These are phyloP conservation scores for Sherardia arvensis DNA, from an alignment of 257 asterid genomes.

Conservation along the genomic window DNA sequence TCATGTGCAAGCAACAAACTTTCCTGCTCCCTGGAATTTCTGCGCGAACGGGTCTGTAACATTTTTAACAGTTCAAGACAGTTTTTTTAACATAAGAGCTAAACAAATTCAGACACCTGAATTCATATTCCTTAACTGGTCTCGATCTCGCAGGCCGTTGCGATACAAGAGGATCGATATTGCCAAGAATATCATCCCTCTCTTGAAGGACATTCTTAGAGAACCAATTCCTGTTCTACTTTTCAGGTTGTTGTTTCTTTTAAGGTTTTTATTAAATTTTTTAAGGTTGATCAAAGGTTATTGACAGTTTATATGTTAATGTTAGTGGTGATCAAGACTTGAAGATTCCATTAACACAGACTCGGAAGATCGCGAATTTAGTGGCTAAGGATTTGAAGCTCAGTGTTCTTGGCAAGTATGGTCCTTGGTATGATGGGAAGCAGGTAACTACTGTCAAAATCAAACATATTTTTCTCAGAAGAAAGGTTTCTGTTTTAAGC, in stretches of 20 bases:
- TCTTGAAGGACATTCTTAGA: slow-evolving; percentile 15
- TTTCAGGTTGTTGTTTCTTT: slow-evolving; percentile 18
- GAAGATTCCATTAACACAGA: slow-evolving; percentile 20
- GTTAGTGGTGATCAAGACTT: slow-evolving; percentile 27
- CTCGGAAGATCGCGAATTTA: slow-evolving; percentile 14
- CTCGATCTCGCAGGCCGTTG: slow-evolving; percentile 12
- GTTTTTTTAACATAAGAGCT: too few relatives aligned
- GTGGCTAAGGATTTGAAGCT: slow-evolving; percentile 15
- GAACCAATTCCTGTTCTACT: slow-evolving; percentile 14
- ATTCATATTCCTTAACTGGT: not conserved
- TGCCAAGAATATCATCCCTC: slow-evolving; percentile 11
- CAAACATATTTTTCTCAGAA: not conserved
- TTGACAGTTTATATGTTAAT: not conserved
- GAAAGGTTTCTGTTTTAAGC: not conserved
- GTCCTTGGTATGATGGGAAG: slow-evolving; percentile 26
- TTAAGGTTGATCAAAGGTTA: not conserved
- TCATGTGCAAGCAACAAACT: slow-evolving; percentile 13
- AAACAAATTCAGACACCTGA: not conserved
- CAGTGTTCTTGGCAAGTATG: slow-evolving; percentile 9
- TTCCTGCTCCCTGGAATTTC: slow-evolving; percentile 13
- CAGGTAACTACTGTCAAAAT: slow-evolving; percentile 16
- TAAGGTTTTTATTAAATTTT: not conserved
- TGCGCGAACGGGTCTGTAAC: slow-evolving; percentile 14
- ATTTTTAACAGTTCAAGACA: too few relatives aligned
- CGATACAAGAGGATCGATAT: not conserved